A percentile compares a stretch with the other conserved stretches of the same genome.
These are phyloP conservation scores for Leishmania braziliensis DNA, from an alignment of 208 protist species.

Conservation along the genomic window DNA sequence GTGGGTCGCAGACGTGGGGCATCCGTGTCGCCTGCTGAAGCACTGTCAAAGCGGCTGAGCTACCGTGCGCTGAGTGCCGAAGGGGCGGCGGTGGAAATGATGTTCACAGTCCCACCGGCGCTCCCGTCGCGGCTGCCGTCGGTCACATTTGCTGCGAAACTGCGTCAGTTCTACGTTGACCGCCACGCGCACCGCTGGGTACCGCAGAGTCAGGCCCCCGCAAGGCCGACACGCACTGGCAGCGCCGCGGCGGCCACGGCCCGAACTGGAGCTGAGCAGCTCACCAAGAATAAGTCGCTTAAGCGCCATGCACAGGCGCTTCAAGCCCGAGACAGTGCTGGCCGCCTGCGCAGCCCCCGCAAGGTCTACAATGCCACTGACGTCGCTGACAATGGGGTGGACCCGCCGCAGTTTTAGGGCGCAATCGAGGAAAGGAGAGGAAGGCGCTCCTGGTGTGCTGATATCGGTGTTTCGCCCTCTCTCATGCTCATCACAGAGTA, in stretches of 20 bases:
- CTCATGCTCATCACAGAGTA: background rate
- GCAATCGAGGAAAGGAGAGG: background rate
- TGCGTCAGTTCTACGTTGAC: constrained; percentile 14
- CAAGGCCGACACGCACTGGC: background rate
- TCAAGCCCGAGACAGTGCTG: background rate
- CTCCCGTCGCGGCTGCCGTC: constrained; percentile 68
- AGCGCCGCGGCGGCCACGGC: background rate
- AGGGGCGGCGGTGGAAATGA: constrained; percentile 50
- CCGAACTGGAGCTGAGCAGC: background rate
- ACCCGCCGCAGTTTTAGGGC: constrained; percentile 1
- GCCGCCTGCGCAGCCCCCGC: background rate
- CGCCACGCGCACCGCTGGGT: constrained; percentile 19
- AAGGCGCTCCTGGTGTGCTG: background rate
- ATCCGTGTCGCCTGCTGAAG: background rate
- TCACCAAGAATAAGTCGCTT: background rate
- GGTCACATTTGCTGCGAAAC: constrained; percentile 15
- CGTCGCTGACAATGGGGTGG: background rate
- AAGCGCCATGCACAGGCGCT: background rate
- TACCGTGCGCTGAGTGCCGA: constrained; percentile 26
- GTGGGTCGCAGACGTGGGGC: background rate
- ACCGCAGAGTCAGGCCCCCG: background rate
- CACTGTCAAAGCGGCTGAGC: constrained; percentile 23
- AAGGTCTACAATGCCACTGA: background rate
- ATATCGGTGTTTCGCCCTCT: background rate
- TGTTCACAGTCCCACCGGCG: constrained; percentile 61